A percentile compares a stretch with the other conserved stretches of the same genome.
phyloP scores from a whole-genome alignment of 129 eudicot species.

The Oenanthe sinensis region DNA sequence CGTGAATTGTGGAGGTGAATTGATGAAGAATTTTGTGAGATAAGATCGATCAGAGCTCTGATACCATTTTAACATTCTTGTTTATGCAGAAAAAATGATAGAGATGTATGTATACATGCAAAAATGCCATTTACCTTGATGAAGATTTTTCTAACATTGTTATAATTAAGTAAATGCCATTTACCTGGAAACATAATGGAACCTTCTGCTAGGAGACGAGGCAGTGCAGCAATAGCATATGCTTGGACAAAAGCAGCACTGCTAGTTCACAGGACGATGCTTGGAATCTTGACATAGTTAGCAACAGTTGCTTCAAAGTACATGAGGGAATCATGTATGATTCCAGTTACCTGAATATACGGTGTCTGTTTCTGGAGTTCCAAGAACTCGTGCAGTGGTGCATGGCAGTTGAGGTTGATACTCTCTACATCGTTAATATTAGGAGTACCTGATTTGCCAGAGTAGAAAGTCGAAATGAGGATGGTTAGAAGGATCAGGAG shows the following conservation, averaged over 20 bases:
- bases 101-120: no score
- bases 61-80: no score
- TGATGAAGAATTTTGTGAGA: no score
- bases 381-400: not conserved
- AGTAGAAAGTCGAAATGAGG: constrained; percentile 39
- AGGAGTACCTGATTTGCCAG: not conserved
- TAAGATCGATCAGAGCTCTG: no score
- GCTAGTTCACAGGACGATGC: constrained; percentile 22
- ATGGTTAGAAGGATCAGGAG: constrained; percentile 34
- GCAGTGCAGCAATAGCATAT: constrained; percentile 13
- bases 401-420: not conserved
- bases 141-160: not conserved
- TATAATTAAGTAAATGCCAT: not conserved
- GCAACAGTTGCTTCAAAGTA: constrained; percentile 38
- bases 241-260: constrained; percentile 30
- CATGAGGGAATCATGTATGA: constrained; percentile 40
- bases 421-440: not conserved
- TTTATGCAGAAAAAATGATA: no score
- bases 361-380: not conserved
- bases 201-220: constrained; percentile 27
- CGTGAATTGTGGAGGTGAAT: no score
- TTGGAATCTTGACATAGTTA: constrained; percentile 18
- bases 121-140: no score
- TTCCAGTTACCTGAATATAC: constrained; percentile 13
- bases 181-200: constrained; percentile 39